Evolutionary conservation across 768 basidiomycete genomes (phyloP), one percentile per base, ranked within the genome.

Genomic region (Mycena sanguinolenta): DNA sequence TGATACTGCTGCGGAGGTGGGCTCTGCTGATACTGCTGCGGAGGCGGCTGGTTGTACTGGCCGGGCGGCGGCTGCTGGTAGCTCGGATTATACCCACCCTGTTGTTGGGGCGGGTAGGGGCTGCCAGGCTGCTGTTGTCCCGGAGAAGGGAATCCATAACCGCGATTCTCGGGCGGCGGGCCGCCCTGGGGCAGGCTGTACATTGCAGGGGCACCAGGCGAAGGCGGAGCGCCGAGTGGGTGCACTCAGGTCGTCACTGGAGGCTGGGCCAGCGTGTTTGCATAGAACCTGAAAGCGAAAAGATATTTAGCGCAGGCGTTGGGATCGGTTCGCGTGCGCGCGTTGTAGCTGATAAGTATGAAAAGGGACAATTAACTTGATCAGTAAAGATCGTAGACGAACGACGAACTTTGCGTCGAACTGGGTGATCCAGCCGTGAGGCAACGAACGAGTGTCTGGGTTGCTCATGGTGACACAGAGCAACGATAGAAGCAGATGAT

Each of bases 371-470:
- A 61, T 57, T 42, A 64, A 58, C 50, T 73, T 55, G 69, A 77
- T 76, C 67, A 58, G 59, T 72, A 80, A n/a, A 75, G 72, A 75
- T 63, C 21, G 54, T 34, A 34, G 46, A n/a, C n/a, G n/a, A 14
- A 10, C 34, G 49, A 30, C 90, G 57, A 75, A 93, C 93, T 89
- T 90, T 64, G 75, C 58, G 73, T 95, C 92, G 75, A 83, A 94
- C 74, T 92, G 91, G n/a, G 86, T 79, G n/a, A 88, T 82, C 92
- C 92, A 94, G 49, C 93, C 93, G 1, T 80, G 80, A 13, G 92
- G 92, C 1, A 94, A 84, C 5, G 83, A 80, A 60, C 92, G 86
- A 17, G 80, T 77, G 76, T 94, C 92, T 23, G 86, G 86, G 78
- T 89, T 89, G 14, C 89, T 87, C 79, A 81, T 81, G 75, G 76